phyloP scores from a whole-genome alignment of 495 filamentous ascomycete genomes.

The Parmelia sp. region DNA sequence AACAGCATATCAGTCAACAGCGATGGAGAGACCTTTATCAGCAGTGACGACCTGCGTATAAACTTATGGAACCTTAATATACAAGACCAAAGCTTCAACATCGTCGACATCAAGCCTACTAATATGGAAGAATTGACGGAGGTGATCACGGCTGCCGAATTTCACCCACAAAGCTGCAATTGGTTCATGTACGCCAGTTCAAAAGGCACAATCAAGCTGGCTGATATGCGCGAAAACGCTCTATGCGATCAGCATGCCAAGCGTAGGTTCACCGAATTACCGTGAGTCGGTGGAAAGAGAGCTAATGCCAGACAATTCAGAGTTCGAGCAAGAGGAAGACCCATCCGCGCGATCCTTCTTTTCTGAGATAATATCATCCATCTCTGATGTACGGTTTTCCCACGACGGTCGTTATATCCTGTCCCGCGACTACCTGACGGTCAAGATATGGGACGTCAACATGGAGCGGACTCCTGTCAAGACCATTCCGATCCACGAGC shows the following conservation, averaged over 20 bases:
- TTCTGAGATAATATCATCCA: slow-evolving; percentile 98
- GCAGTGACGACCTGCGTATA: slow-evolving; percentile 93
- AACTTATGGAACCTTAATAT: slow-evolving; percentile 99
- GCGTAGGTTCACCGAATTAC: slow-evolving; percentile 51
- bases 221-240: slow-evolving; percentile 94
- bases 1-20: slow-evolving; percentile 99
- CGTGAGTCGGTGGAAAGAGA: background rate
- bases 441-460: slow-evolving; percentile 99
- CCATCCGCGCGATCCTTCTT: slow-evolving; percentile 99
- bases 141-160: slow-evolving; percentile 97
- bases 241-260: slow-evolving; percentile 94
- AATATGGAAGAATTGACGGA: slow-evolving; percentile 99
- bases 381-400: slow-evolving; percentile 96
- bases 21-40: slow-evolving; percentile 98
- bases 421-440: slow-evolving; percentile 93
- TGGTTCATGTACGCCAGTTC: slow-evolving; percentile 99
- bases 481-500: slow-evolving; percentile 98
- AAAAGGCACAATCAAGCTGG: slow-evolving; percentile 97
- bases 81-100: slow-evolving; percentile 99
- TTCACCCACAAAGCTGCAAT: slow-evolving; percentile 95
- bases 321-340: slow-evolving; percentile 98
- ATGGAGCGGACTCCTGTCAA: slow-evolving; percentile 97
- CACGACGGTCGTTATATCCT: slow-evolving; percentile 94
- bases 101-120: slow-evolving; percentile 98
- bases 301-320: slow-evolving; percentile 39